Evolutionary conservation across 2,329 filamentous ascomycete species (phyloP), one percentile per base, ranked within the genome.

Genomic region (Aspergillus glaucus): DNA sequence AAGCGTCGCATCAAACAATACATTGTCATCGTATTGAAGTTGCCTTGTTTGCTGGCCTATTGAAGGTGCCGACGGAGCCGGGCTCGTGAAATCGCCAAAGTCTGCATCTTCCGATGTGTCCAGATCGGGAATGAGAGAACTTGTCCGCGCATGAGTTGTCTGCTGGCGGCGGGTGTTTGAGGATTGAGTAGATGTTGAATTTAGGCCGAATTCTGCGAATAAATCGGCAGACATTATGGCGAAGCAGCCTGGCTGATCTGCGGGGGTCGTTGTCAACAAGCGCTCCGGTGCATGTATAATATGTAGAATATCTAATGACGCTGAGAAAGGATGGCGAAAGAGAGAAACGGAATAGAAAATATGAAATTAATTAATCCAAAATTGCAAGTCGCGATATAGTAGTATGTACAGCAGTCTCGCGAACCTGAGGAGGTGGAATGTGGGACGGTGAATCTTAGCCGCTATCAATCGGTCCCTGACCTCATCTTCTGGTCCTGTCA

Each of bases 1-100:
- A 6, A 61, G 52, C 28, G 63, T 54, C 32, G 79, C 84, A 64
- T 88, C 84, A 62, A 88, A 88, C 2, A 88, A 69, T 3, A 88
- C 77, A 54, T 81, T 78, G 2, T 56, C 61, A 12, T 61, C 58
- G 43, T 54, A 46, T 55, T 63, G 47, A 36, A 14, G 8, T 5
- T 43, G 39, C 12, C 14, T 19, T 17, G 5, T 43, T 17, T 40
- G 36, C 26, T 53, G 47, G 43, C 17, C 14, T 17, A 42, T n/a
- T 21, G 45, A 47, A 17, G 42, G 42, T 19, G 21, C 42, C 12
- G 32, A 40, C 9, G 46, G 36, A 44, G 45, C 44, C 14, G 21
- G 10, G 6, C 37, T 37, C 28, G 46, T 53, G 51, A 47, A 55
- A 52, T 49, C 39, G 14, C 46, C 37, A 17, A 43, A 49, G 4